Evolutionary conservation across 2,329 filamentous ascomycete genomes (phyloP).

Genomic region (Colletotrichum musicola): DNA sequence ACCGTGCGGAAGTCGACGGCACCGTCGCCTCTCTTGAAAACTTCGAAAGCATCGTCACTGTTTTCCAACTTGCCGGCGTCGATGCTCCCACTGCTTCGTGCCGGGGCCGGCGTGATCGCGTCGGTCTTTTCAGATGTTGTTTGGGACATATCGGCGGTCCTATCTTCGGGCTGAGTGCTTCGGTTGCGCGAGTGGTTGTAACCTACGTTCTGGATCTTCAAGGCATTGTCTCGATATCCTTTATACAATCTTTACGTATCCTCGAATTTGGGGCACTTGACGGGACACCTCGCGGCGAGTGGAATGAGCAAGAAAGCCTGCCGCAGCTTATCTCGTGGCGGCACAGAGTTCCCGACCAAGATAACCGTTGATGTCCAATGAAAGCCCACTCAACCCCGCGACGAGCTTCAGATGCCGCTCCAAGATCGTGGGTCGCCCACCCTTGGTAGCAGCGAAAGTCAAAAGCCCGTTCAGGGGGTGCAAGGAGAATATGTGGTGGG

Average conservation of each 20-base stretch:
- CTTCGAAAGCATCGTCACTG: constrained; percentile 51
- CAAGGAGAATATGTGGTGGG: constrained; percentile 16
- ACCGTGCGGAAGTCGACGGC: constrained; percentile 62
- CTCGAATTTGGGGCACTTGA: constrained; percentile 22
- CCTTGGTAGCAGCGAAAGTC: constrained; percentile 23
- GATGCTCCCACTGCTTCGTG: constrained; percentile 42
- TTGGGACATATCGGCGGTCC: constrained; percentile 29
- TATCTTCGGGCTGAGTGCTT: not conserved
- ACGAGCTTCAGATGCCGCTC: constrained; percentile 34
- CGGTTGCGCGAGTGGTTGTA: not conserved
- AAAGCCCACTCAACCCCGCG: constrained; percentile 26
- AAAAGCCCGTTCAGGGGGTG: constrained; percentile 10
- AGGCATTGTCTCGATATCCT: constrained; percentile 14
- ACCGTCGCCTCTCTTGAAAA: constrained; percentile 59
- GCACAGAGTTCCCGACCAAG: constrained; percentile 31
- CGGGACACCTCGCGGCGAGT: not conserved
- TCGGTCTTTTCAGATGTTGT: constrained; percentile 40
- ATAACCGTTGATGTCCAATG: constrained; percentile 20
- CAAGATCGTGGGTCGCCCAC: constrained; percentile 30
- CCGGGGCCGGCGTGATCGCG: constrained; percentile 40
- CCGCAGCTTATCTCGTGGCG: constrained; percentile 30
- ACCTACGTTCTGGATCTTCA: not conserved
- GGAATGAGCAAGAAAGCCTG: not conserved
- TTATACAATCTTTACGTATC: constrained; percentile 10
- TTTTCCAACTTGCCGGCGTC: constrained; percentile 43